Conservation (phyloP, 2,329 filamentous ascomycete species). For the Xylariales sp. region DNA sequence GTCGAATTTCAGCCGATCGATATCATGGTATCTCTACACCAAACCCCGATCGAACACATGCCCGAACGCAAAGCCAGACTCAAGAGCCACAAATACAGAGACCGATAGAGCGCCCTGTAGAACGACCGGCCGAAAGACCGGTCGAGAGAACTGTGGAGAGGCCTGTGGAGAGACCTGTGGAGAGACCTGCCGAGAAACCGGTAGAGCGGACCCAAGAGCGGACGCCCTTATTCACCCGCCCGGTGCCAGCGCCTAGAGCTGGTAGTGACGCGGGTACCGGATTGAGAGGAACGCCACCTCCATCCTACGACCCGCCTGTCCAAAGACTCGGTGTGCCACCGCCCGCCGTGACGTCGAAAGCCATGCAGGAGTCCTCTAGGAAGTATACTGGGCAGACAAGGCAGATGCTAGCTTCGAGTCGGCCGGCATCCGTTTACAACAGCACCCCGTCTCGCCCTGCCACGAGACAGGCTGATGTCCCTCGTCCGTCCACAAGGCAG, state of each 20-base stretch:
- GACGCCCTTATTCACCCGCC: slow-evolving; percentile 56
- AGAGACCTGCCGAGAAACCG: slow-evolving; percentile 10
- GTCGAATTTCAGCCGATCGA: slow-evolving; percentile 92
- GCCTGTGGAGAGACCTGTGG: neutral
- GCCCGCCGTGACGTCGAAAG: slow-evolving; percentile 89
- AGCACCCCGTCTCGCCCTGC: slow-evolving; percentile 64
- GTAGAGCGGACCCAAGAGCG: slow-evolving; percentile 39
- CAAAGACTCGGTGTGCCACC: slow-evolving; percentile 88
- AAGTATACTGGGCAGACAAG: slow-evolving; percentile 87
- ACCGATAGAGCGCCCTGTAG: neutral
- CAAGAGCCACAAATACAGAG: slow-evolving; percentile 21
- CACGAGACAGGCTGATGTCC: slow-evolving; percentile 69
- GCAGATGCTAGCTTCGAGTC: slow-evolving; percentile 73
- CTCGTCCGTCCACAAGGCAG: slow-evolving; percentile 69
- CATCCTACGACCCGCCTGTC: slow-evolving; percentile 83
- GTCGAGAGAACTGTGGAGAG: slow-evolving; percentile 2
- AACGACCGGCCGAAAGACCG: slow-evolving; percentile 28
- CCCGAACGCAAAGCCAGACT: slow-evolving; percentile 47
- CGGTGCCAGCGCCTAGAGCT: slow-evolving; percentile 54
- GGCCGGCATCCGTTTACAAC: slow-evolving; percentile 53
- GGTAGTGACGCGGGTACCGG: slow-evolving; percentile 63
- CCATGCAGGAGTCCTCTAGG: slow-evolving; percentile 95
- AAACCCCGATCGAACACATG: slow-evolving; percentile 60
- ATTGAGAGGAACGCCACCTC: slow-evolving; percentile 82
- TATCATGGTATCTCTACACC: slow-evolving; percentile 95